phyloP scores from a whole-genome alignment of 768 basidiomycete species.

The Arthromyces matolae region DNA sequence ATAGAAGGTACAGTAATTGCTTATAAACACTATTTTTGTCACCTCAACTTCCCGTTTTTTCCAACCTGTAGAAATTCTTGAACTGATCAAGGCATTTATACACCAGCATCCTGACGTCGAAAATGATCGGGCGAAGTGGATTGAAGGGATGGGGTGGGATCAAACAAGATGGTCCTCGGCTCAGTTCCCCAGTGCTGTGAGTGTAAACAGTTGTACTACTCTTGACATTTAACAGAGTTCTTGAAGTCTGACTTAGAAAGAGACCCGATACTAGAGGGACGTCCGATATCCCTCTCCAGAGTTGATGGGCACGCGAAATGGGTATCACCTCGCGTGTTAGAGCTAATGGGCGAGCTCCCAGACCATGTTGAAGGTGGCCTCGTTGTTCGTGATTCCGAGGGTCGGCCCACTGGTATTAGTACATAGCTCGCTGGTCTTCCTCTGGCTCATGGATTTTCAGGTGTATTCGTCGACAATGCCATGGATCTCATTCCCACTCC shows the following conservation, averaged over 20 bases:
- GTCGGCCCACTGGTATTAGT: slow-evolving; percentile 61
- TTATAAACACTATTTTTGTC: neutral
- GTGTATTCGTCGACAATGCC: slow-evolving; percentile 85
- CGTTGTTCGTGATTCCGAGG: slow-evolving; percentile 61
- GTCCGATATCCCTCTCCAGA: slow-evolving; percentile 70
- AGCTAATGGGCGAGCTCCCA: slow-evolving; percentile 60
- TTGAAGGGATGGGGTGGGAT: slow-evolving; percentile 91
- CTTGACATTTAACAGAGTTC: neutral
- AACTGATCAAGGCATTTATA: slow-evolving; percentile 57
- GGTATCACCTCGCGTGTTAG: slow-evolving; percentile 75
- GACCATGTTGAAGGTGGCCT: slow-evolving; percentile 63
- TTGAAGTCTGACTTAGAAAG: slow-evolving; percentile 66
- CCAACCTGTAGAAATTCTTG: slow-evolving; percentile 56
- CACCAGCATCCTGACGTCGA: slow-evolving; percentile 51
- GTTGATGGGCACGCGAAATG: slow-evolving; percentile 86
- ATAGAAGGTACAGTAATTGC: slow-evolving; percentile 45
- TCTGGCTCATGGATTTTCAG: slow-evolving; percentile 26
- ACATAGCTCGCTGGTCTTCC: neutral
- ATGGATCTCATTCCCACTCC: slow-evolving; percentile 73
- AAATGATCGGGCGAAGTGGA: slow-evolving; percentile 58
- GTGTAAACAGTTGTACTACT: slow-evolving; percentile 8
- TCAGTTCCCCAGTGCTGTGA: slow-evolving; percentile 70
- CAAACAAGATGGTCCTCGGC: slow-evolving; percentile 72
- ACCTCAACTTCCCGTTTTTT: neutral
- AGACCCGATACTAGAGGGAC: slow-evolving; percentile 62